Conservation (phyloP, 257 asterid species). For the Catharanthus roseus region DNA sequence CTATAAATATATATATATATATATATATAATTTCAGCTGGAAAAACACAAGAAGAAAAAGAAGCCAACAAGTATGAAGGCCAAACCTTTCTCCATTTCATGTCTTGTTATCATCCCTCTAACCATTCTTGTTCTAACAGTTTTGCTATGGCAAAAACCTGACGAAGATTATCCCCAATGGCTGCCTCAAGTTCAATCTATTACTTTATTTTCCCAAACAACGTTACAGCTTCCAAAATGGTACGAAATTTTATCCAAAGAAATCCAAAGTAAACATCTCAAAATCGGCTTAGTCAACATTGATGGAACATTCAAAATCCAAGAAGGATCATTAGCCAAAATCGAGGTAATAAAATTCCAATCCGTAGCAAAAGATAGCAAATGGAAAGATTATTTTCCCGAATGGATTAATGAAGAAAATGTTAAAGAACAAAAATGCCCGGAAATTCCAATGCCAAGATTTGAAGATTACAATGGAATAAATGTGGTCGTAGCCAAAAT, state of each 20-base stretch:
- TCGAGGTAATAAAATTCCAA: slow-evolving; percentile 19
- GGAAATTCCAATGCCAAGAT: slow-evolving; percentile 37
- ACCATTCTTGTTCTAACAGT: slow-evolving; percentile 17
- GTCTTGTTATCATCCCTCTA: neutral
- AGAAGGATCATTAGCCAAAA: slow-evolving; percentile 1
- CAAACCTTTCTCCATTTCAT: neutral
- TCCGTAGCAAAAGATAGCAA: slow-evolving; percentile 8
- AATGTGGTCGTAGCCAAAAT: slow-evolving; percentile 31
- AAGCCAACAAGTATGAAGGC: slow-evolving; percentile 6
- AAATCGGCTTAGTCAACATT: slow-evolving; percentile 34
- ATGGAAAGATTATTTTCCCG: slow-evolving; percentile 35
- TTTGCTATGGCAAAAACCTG: slow-evolving; percentile 17
- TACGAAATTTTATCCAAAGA: slow-evolving; percentile 18
- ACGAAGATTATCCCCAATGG: slow-evolving; percentile 2
- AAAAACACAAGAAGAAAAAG: slow-evolving; percentile 4
- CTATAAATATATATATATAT: neutral
- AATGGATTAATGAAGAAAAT: slow-evolving; percentile 28
- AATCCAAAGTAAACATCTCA: slow-evolving; percentile 15
- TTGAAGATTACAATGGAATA: slow-evolving; percentile 20
- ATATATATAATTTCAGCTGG: neutral
- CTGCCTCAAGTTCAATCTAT: slow-evolving; percentile 4
- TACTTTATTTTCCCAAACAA: slow-evolving; percentile 8
- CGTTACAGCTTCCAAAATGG: slow-evolving; percentile 31
- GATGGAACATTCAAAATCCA: neutral
- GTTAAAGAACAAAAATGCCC: slow-evolving; percentile 28